Conservation (phyloP, 352 stramenopile genomes). For the Globisporangium solare region DNA sequence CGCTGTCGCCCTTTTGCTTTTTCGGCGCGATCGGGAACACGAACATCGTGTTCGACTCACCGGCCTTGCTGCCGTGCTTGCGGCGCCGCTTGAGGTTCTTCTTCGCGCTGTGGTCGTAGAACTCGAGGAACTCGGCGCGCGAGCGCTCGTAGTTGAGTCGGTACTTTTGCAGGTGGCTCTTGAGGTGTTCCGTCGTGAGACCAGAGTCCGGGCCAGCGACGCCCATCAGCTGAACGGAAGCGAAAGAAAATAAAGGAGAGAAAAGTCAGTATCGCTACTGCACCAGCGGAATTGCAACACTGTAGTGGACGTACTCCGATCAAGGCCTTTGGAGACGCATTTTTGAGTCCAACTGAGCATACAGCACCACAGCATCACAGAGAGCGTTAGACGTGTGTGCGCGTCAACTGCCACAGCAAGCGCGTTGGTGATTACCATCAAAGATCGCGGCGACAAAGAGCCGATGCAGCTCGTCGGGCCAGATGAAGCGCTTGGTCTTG, state of each 20-base stretch:
- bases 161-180: slow-evolving; percentile 88
- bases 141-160: slow-evolving; percentile 86
- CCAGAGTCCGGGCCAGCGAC: slow-evolving; percentile 41
- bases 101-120: slow-evolving; percentile 75
- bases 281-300: no score
- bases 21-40: slow-evolving; percentile 75
- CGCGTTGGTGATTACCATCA: slow-evolving; percentile 34
- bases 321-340: slow-evolving; percentile 80
- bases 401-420: neutral
- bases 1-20: slow-evolving; percentile 31
- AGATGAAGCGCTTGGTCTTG: slow-evolving; percentile 86
- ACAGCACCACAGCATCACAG: slow-evolving; percentile 2
- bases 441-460: slow-evolving; percentile 87
- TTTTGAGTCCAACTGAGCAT: slow-evolving; percentile 75
- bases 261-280: neutral
- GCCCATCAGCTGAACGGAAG: slow-evolving; percentile 61
- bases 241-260: slow-evolving; percentile 9
- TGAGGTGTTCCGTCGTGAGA: slow-evolving; percentile 84
- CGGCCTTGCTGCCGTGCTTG: slow-evolving; percentile 28
- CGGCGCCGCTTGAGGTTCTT: slow-evolving; percentile 52
- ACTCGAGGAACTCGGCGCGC: slow-evolving; percentile 80
- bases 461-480: slow-evolving; percentile 84
- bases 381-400: no score
- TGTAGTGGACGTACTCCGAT: slow-evolving; percentile 35
- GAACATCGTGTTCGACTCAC: slow-evolving; percentile 69